phyloP scores from a whole-genome alignment of 1,284 basidiomycete genomes.

The Apiotrichum mycotoxinovorans region DNA sequence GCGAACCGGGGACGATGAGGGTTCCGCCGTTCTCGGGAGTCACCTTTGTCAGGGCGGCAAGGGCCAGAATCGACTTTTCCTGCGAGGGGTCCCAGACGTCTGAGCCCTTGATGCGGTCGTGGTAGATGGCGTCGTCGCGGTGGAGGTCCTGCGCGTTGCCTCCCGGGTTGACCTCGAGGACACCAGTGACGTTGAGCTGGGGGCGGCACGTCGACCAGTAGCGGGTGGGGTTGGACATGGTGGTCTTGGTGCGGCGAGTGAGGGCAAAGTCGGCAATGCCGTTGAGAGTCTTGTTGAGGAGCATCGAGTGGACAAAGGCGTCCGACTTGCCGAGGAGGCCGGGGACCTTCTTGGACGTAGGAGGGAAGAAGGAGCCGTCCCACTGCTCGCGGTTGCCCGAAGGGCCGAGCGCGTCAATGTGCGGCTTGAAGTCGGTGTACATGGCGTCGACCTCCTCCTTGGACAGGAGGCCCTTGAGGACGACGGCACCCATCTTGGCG shows the following conservation, averaged over 20 bases:
- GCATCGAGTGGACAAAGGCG: constrained; percentile 13
- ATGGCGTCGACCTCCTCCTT: constrained; percentile 12
- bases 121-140: constrained; percentile 22
- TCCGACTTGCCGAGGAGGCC: constrained; percentile 18
- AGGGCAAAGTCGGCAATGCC: constrained; percentile 18
- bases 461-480: constrained; percentile 18
- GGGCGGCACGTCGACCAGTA: constrained; percentile 18
- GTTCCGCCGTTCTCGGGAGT: constrained; percentile 23
- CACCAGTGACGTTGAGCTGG: constrained; percentile 21
- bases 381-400: constrained; percentile 19
- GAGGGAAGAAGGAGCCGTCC: constrained; percentile 22
- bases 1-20: constrained; percentile 20
- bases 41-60: constrained; percentile 13
- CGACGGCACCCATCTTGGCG: constrained; percentile 20
- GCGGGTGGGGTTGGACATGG: constrained; percentile 18
- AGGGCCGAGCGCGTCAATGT: constrained; percentile 15
- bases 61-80: constrained; percentile 18
- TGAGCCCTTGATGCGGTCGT: constrained; percentile 18
- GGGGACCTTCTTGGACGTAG: constrained; percentile 18
- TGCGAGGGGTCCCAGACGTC: constrained; percentile 15
- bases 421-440: constrained; percentile 18
- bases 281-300: constrained; percentile 17
- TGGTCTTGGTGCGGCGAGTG: constrained; percentile 19
- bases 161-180: constrained; percentile 19
- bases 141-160: constrained; percentile 21